These are phyloP conservation scores for Penicillium lividum DNA, from an alignment of 495 filamentous ascomycete species.

Conservation along the genomic window DNA sequence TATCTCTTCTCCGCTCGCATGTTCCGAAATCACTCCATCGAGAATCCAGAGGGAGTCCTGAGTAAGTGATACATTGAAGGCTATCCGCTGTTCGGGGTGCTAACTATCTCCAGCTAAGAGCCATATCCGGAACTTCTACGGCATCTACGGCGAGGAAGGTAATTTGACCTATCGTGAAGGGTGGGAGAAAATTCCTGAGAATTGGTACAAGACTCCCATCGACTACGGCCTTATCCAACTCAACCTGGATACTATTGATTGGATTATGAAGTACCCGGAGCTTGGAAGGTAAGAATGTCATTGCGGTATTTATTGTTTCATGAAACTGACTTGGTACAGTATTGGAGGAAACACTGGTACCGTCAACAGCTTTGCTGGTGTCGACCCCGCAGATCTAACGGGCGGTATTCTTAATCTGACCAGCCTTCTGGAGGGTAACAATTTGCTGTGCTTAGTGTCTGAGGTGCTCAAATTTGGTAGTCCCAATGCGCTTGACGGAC, in stretches of 20 bases:
- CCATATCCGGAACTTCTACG: slow-evolving; percentile 50
- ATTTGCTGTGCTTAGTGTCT: slow-evolving; percentile 50
- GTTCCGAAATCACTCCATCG: slow-evolving; percentile 48
- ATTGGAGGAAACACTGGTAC: slow-evolving; percentile 60
- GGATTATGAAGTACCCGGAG: slow-evolving; percentile 39
- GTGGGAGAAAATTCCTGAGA: slow-evolving; percentile 57
- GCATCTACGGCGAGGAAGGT: slow-evolving; percentile 41
- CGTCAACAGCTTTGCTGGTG: slow-evolving; percentile 55
- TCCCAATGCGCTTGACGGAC: slow-evolving; percentile 39
- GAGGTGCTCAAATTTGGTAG: slow-evolving; percentile 43
- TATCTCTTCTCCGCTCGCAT: slow-evolving; percentile 47
- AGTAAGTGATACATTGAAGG: slow-evolving; percentile 21
- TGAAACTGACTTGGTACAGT: slow-evolving; percentile 20
- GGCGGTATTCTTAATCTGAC: slow-evolving; percentile 47
- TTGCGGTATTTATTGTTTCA: background rate
- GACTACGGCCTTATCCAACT: slow-evolving; percentile 39
- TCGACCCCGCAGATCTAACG: slow-evolving; percentile 50
- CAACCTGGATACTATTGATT: slow-evolving; percentile 45
- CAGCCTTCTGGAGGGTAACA: slow-evolving; percentile 47
- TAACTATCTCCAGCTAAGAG: slow-evolving; percentile 33
- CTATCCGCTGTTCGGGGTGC: background rate
- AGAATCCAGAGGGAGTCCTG: slow-evolving; percentile 47
- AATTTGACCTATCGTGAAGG: slow-evolving; percentile 45
- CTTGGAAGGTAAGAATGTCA: slow-evolving; percentile 29
- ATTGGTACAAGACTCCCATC: slow-evolving; percentile 57